These are phyloP conservation scores for Arxiozyma heterogenica DNA, from an alignment of 1,139 yeast species.

Conservation along the genomic window DNA sequence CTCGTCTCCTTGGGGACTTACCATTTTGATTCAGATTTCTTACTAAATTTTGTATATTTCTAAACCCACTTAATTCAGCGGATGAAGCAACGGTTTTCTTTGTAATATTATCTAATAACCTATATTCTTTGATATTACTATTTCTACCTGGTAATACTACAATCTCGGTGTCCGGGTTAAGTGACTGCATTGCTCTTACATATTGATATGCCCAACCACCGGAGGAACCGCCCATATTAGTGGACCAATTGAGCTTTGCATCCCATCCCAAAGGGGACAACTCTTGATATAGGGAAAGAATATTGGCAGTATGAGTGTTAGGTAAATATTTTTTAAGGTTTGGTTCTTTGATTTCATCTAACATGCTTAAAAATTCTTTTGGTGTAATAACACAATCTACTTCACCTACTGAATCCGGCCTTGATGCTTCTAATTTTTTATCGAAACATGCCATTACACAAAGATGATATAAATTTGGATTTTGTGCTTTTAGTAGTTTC, in stretches of 20 bases:
- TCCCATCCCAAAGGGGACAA: slow-evolving; percentile 24
- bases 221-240: slow-evolving; percentile 70
- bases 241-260: slow-evolving; percentile 48
- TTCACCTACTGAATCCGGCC: slow-evolving; percentile 59
- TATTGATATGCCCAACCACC: slow-evolving; percentile 82
- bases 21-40: slow-evolving; percentile 50
- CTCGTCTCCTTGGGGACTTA: slow-evolving; percentile 8
- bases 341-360: slow-evolving; percentile 41
- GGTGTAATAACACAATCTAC: slow-evolving; percentile 95
- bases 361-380: slow-evolving; percentile 66
- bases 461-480: slow-evolving; percentile 53
- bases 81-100: slow-evolving; percentile 46
- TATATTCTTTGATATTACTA: slow-evolving; percentile 63
- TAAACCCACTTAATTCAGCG: slow-evolving; percentile 81
- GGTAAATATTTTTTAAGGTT: slow-evolving; percentile 31
- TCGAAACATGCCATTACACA: slow-evolving; percentile 96
- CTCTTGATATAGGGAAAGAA: slow-evolving; percentile 7
- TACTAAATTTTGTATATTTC: slow-evolving; percentile 88
- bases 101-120: slow-evolving; percentile 34
- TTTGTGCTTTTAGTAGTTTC: slow-evolving; percentile 45
- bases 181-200: slow-evolving; percentile 34
- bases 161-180: slow-evolving; percentile 22
- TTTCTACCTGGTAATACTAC: slow-evolving; percentile 51
- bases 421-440: slow-evolving; percentile 87
- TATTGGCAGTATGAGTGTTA: slow-evolving; percentile 9